Conservation (phyloP, 1,284 basidiomycete species). For the Rhodotorula sp. region DNA sequence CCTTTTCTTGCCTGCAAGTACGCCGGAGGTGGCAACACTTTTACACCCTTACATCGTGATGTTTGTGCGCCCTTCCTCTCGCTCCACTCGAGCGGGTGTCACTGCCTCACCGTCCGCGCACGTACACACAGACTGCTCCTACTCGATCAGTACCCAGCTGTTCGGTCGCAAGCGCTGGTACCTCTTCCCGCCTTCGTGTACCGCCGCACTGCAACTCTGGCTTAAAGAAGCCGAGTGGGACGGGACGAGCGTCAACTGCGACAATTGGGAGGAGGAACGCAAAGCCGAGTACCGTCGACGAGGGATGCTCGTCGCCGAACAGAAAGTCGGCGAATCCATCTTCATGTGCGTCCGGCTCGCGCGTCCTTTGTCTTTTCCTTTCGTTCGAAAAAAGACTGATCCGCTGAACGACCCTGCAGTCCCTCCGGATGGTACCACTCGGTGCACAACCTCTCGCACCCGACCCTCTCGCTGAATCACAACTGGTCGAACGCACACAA, state of each 20-base stretch:
- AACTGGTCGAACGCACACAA: conserved; percentile 57
- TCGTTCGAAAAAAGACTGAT: conserved; percentile 37
- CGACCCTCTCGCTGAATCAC: conserved; percentile 54
- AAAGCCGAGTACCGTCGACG: conserved; percentile 23
- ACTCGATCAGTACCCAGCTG: conserved; percentile 60
- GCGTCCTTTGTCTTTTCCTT: conserved; percentile 12
- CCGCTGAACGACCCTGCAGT: conserved; percentile 32
- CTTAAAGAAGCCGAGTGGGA: conserved; percentile 38
- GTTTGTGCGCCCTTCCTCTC: conserved; percentile 47
- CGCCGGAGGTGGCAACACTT: conserved; percentile 52
- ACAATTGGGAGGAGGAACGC: conserved; percentile 36
- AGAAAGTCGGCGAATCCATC: conserved; percentile 52
- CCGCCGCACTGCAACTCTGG: conserved; percentile 23
- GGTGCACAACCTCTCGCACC: conserved; percentile 36
- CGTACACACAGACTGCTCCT: conserved; percentile 52
- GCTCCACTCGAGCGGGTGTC: not conserved
- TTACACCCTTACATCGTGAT: conserved; percentile 55
- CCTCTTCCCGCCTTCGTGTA: conserved; percentile 54
- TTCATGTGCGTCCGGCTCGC: conserved; percentile 47
- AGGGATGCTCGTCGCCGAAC: conserved; percentile 43
- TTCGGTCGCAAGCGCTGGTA: conserved; percentile 58
- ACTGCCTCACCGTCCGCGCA: not conserved
- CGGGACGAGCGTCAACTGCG: conserved; percentile 42
- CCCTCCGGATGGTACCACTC: conserved; percentile 49
- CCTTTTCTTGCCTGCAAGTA: conserved; percentile 44